Evolutionary conservation across 2,329 filamentous ascomycete genomes (phyloP).

Genomic region (Chrysoporthe puriensis): DNA sequence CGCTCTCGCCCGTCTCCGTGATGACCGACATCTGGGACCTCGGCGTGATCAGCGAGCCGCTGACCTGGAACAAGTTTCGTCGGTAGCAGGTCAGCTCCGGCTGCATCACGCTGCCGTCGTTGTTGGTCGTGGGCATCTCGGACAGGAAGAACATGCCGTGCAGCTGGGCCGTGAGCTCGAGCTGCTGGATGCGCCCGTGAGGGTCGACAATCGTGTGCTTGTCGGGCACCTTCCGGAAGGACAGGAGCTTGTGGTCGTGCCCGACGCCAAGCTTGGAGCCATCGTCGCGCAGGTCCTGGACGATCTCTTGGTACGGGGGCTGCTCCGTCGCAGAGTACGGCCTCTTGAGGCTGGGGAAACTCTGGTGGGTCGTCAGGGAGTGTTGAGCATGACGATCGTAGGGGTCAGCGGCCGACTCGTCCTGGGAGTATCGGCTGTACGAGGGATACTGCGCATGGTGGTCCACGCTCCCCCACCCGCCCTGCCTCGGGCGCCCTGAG

Average conservation of each 20-base stretch:
- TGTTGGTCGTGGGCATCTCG: conserved; percentile 70
- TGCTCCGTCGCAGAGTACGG: conserved; percentile 60
- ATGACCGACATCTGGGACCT: conserved; percentile 78
- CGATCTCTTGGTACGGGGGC: conserved; percentile 62
- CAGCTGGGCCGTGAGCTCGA: conserved; percentile 72
- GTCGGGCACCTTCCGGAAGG: conserved; percentile 60
- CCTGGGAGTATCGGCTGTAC: conserved; percentile 59
- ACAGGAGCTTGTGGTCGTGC: conserved; percentile 64
- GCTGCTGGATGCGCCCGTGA: conserved; percentile 62
- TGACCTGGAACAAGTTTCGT: conserved; percentile 94
- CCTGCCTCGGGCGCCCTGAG: conserved; percentile 53
- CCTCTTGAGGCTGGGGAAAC: conserved; percentile 60
- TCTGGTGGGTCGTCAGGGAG: conserved; percentile 53
- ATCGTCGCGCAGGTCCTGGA: conserved; percentile 63
- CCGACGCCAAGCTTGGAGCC: conserved; percentile 59
- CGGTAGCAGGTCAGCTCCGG: conserved; percentile 94
- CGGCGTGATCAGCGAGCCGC: conserved; percentile 82
- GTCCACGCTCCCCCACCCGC: conserved; percentile 45
- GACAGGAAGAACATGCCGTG: conserved; percentile 90
- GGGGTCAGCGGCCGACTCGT: conserved; percentile 49
- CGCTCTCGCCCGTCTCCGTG: conserved; percentile 81
- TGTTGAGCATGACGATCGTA: conserved; percentile 58
- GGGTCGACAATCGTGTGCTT: conserved; percentile 64
- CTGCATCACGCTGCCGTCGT: conserved; percentile 62
- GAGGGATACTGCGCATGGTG: conserved; percentile 49